Evolutionary conservation across 345 rosid species (phyloP).

Genomic region (Carallia brachiata): DNA sequence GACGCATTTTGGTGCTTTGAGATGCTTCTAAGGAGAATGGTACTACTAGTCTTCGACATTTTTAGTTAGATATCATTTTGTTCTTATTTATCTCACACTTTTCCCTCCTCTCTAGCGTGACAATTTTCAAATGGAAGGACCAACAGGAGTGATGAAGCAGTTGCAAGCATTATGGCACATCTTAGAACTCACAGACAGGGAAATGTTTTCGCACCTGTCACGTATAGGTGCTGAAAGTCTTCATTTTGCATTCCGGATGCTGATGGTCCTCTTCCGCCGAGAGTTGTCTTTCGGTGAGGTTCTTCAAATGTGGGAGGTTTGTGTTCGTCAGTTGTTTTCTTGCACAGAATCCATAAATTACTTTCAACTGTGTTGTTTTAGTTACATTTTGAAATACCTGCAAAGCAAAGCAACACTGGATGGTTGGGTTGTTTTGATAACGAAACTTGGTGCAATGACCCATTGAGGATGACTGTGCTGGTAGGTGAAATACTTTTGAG

Average conservation of each 20-base stretch:
- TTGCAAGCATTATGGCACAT: constrained; percentile 80
- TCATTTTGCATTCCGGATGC: constrained; percentile 95
- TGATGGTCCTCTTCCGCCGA: constrained; percentile 79
- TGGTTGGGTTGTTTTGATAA: too few species aligned
- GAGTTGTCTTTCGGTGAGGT: constrained; percentile 77
- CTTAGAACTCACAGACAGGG: constrained; percentile 73
- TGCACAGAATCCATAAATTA: not conserved
- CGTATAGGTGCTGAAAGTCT: constrained; percentile 93
- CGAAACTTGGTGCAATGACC: too few species aligned
- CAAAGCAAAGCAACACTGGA: too few species aligned
- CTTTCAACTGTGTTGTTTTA: not conserved
- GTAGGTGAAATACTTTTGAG: too few species aligned
- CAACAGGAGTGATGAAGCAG: constrained; percentile 90
- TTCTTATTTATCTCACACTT: constrained; percentile 2
- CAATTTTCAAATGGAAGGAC: constrained; percentile 91
- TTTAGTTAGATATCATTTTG: constrained; percentile 12
- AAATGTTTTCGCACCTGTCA: constrained; percentile 71
- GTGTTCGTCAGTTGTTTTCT: constrained; percentile 20
- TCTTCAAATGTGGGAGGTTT: constrained; percentile 96
- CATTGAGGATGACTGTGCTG: too few species aligned
- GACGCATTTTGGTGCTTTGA: constrained; percentile 99
- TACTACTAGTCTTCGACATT: constrained; percentile 28
- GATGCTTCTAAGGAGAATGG: constrained; percentile 96
- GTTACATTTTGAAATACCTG: not conserved
- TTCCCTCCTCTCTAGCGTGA: constrained; percentile 52